These are phyloP conservation scores for Mortierella antarctica DNA, from an alignment of 192 early-diverging fungal genomes.

Conservation along the genomic window DNA sequence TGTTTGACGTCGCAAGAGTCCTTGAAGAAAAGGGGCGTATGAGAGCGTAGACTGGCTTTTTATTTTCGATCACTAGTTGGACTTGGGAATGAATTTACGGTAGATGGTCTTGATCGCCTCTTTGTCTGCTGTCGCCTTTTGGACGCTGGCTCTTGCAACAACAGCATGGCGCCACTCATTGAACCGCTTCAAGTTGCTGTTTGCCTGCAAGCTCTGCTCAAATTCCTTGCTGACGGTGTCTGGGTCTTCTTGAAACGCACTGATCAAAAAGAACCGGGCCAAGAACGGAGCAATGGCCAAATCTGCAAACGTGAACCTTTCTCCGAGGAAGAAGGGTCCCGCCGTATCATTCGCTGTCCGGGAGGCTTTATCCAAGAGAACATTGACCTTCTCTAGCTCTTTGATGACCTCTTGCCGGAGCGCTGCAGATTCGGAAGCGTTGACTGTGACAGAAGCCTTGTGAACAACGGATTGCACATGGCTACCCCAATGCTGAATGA, in stretches of 20 bases:
- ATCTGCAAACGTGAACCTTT: constrained; percentile 57
- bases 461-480: constrained; percentile 7
- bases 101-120: constrained; percentile 8
- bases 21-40: constrained; percentile 34
- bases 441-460: constrained; percentile 15
- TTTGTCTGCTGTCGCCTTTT: constrained; percentile 1
- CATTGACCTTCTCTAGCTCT: constrained; percentile 27
- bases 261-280: constrained; percentile 33
- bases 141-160: constrained; percentile 1
- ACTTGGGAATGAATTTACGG: constrained; percentile 18
- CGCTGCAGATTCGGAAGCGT: constrained; percentile 16
- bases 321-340: constrained; percentile 60
- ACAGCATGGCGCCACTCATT: constrained; percentile 17
- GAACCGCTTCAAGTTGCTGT: constrained; percentile 13
- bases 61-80: not conserved
- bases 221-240: not conserved
- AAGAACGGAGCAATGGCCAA: constrained; percentile 53
- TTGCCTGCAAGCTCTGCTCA: constrained; percentile 6
- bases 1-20: constrained; percentile 62
- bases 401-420: not conserved
- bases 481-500: constrained; percentile 51
- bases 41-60: not conserved
- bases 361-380: not conserved
- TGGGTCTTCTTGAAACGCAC: constrained; percentile 4
- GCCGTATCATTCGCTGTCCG: constrained; percentile 17